Conservation (phyloP, 176 grass and related monocot genomes). For the Bothriochloa decipiens region DNA sequence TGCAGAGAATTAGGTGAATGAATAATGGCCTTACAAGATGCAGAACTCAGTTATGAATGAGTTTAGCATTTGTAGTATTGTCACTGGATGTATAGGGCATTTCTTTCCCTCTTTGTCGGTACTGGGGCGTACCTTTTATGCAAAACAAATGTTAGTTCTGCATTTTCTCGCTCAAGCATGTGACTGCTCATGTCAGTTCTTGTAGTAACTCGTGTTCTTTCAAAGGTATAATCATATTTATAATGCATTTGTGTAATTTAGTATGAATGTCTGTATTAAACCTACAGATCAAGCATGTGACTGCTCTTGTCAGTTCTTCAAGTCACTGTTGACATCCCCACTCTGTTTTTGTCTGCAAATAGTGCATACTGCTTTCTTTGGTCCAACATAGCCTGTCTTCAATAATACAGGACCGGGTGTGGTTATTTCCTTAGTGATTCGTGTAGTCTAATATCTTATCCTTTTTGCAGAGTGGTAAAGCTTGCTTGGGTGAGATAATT, state of each 20-base stretch:
- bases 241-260: not conserved
- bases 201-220: not conserved
- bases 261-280: not conserved
- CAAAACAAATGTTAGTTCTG: slow-evolving; percentile 5
- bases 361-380: not conserved
- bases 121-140: not conserved
- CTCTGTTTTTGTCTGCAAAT: not conserved
- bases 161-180: slow-evolving; percentile 10
- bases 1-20: not conserved
- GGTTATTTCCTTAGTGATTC: not conserved
- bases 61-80: not conserved
- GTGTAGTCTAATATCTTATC: slow-evolving; percentile 15
- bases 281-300: not conserved
- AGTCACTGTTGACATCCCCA: not conserved
- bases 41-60: not conserved
- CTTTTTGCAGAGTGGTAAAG: slow-evolving; percentile 81
- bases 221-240: not conserved
- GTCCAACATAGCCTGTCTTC: not conserved
- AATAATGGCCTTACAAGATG: not conserved
- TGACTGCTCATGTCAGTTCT: not conserved
- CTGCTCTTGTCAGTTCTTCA: not conserved
- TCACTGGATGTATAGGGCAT: not conserved
- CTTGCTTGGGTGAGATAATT: slow-evolving; percentile 94
- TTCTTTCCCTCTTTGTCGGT: not conserved
- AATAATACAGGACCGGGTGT: not conserved